These are phyloP conservation scores for Saksenaea vasiformis DNA, from an alignment of 371 early-diverging fungal genomes.

Conservation along the genomic window DNA sequence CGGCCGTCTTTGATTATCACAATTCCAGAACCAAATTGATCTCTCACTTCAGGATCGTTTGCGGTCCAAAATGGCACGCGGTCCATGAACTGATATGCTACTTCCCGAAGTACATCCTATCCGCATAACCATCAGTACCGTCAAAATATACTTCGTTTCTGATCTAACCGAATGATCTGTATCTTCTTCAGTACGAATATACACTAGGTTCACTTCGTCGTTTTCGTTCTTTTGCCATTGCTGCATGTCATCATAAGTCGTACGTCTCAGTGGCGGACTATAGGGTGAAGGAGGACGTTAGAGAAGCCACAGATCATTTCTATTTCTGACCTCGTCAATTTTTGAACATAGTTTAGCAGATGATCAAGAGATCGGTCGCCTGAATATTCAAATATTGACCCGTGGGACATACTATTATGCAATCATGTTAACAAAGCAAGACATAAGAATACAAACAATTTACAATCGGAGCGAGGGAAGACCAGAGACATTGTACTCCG, in stretches of 20 bases:
- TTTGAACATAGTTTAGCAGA: slow-evolving; percentile 45
- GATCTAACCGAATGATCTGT: neutral
- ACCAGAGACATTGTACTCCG: slow-evolving; percentile 11
- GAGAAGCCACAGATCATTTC: neutral
- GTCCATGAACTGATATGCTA: slow-evolving; percentile 25
- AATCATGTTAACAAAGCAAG: neutral
- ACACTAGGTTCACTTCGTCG: slow-evolving; percentile 24
- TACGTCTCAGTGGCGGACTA: neutral
- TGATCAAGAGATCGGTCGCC: slow-evolving; percentile 51
- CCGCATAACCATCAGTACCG: neutral
- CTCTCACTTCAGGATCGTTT: slow-evolving; percentile 12
- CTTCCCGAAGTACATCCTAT: slow-evolving; percentile 3
- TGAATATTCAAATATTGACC: slow-evolving; percentile 46
- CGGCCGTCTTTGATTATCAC: slow-evolving; percentile 25
- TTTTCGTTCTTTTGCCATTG: slow-evolving; percentile 5
- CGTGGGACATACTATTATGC: slow-evolving; percentile 30
- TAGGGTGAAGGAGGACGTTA: neutral
- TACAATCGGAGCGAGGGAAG: slow-evolving; percentile 10
- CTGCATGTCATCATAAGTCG: neutral
- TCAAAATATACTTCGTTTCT: neutral
- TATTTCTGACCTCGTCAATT: slow-evolving; percentile 18
- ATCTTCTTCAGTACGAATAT: slow-evolving; percentile 14
- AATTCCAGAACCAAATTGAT: neutral
- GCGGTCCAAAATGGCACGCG: slow-evolving; percentile 27
- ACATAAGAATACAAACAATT: neutral